Base-by-base conservation (phyloP, 1,139 yeast genomes). In the Suhomyces terraborum region DNA sequence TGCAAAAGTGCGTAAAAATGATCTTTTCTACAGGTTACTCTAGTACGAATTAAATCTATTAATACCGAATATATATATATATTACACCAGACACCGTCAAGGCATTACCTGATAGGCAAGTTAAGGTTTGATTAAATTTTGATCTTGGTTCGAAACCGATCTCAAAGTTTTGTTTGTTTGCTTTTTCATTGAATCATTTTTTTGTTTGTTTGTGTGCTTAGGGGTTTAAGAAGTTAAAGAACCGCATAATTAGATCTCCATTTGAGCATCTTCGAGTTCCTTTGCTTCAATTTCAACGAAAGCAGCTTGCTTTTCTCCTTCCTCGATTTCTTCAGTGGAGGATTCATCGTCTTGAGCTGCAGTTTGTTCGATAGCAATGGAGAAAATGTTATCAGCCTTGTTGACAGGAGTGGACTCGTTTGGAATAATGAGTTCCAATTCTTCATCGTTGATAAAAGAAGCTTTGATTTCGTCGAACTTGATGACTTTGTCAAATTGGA, bases 341-440 rank as follows among this genome's bases (percentile, higher is more conserved):
- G 39, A 34, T 9, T 23, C 25, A 35, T 53, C 61, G 14, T 45
- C 46, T 17, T 51, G 54, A n/a, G 41, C 22, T 8, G 32, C 22
- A 24, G 41, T 43, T 21, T 55, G 54, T 18, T 54, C 62, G 40
- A 68, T 56, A 28, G 55, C 45, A 41, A 68, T 61, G 26, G 61
- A 44, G 32, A 62, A 50, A 30, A 53, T 49, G 52, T 62, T 65
- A 31, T 54, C 56, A 12, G 46, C 50, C 43, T 53, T 54, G 32
- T 53, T 53, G 29, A 58, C 52, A 29, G 60, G 58, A 25, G 59
- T 59, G 35, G 58, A 56, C 41, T 67, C 64, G 45, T 66, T 66
- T 38, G 78, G 78, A 47, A 73, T 67, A 40, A 64, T 63, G 47
- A 73, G 59, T 57, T 70, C 76, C 45, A 73, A 66, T 56, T 72